Conservation (phyloP, 2,329 filamentous ascomycete genomes). For the Huntiella decipiens region DNA sequence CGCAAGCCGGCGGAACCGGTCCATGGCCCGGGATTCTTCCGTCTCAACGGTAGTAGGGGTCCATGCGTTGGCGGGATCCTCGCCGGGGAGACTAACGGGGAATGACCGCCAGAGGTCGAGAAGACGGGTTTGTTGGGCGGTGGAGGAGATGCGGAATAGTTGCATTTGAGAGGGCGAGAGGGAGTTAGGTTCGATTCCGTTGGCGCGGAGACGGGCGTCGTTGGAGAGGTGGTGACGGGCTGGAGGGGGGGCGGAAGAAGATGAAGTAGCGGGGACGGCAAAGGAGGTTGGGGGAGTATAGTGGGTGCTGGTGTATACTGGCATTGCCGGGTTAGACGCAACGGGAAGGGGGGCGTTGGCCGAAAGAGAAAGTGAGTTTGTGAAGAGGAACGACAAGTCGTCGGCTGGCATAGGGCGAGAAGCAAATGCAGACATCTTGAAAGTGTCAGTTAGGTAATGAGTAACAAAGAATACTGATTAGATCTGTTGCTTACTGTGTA, state of each 20-base stretch:
- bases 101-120: conserved; percentile 74
- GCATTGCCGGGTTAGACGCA: conserved; percentile 7
- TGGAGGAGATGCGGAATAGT: conserved; percentile 58
- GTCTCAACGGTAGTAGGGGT: conserved; percentile 34
- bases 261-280: conserved; percentile 1
- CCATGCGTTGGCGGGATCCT: conserved; percentile 35
- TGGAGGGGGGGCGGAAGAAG: conserved; percentile 3
- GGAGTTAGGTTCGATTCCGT: conserved; percentile 50
- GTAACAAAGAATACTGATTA: not conserved
- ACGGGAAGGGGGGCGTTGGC: conserved; percentile 5
- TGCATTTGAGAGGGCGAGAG: conserved; percentile 59
- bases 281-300: conserved; percentile 1
- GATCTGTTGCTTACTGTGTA: not conserved
- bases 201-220: conserved; percentile 39
- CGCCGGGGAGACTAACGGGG: conserved; percentile 40
- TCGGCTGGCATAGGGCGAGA: conserved; percentile 6
- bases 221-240: conserved; percentile 15
- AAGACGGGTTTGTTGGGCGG: conserved; percentile 52
- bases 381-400: conserved; percentile 10
- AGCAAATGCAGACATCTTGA: conserved; percentile 9
- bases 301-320: conserved; percentile 8
- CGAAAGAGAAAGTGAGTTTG: conserved; percentile 5
- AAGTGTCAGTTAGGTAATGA: not conserved
- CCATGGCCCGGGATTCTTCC: conserved; percentile 37
- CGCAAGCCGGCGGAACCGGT: conserved; percentile 28